phyloP scores from a whole-genome alignment of 2,329 filamentous ascomycete species.

The Trichoderma citrinoviride region DNA sequence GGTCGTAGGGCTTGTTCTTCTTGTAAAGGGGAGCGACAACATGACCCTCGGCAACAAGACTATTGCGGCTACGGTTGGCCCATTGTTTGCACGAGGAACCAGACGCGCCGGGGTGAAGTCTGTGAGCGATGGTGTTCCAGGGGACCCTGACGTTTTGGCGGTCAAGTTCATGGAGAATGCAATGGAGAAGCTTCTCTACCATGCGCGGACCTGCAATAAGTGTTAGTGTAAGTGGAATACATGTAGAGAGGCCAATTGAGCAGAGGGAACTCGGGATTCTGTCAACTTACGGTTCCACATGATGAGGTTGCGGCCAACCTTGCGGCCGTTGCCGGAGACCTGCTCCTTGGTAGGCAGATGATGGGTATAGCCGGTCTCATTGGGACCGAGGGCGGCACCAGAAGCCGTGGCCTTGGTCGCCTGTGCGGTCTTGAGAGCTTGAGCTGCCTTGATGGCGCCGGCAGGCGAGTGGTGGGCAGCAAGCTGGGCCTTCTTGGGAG shows the following conservation, averaged over 20 bases:
- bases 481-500: constrained; percentile 26
- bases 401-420: not conserved
- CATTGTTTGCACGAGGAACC: constrained; percentile 36
- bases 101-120: constrained; percentile 42
- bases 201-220: constrained; percentile 42
- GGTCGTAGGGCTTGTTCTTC: constrained; percentile 29
- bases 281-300: constrained; percentile 44
- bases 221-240: not conserved
- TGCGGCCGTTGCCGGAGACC: constrained; percentile 31
- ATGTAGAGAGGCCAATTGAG: not conserved
- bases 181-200: constrained; percentile 44
- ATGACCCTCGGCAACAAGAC: constrained; percentile 41
- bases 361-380: constrained; percentile 28
- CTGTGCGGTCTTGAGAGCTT: constrained; percentile 5
- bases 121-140: constrained; percentile 42
- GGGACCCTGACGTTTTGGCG: constrained; percentile 36
- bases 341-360: constrained; percentile 29
- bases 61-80: constrained; percentile 36
- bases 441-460: constrained; percentile 19
- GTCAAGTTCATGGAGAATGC: constrained; percentile 41
- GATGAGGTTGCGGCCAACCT: constrained; percentile 40
- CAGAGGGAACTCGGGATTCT: not conserved
- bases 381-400: constrained; percentile 7
- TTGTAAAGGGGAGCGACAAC: constrained; percentile 39
- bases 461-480: constrained; percentile 7